These are phyloP conservation scores for Aspergillus asperescens DNA, from an alignment of 495 filamentous ascomycete species.

Conservation along the genomic window DNA sequence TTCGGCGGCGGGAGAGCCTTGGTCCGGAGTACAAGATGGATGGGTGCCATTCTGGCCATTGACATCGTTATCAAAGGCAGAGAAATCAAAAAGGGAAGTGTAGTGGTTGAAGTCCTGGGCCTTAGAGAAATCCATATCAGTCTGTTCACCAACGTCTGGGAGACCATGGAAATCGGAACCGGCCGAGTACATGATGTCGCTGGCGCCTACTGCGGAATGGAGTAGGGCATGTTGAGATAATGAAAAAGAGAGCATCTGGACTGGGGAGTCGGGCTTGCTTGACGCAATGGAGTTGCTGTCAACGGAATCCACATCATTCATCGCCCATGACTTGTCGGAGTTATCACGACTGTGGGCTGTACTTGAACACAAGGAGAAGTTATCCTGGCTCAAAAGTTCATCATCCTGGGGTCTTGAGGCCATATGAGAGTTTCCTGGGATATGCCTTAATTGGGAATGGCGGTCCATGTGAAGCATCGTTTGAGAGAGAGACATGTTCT, in stretches of 20 bases:
- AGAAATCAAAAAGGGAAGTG: conserved; percentile 39
- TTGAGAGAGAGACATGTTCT: conserved; percentile 34
- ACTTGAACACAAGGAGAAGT: conserved; percentile 40
- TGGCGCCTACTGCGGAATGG: conserved; percentile 39
- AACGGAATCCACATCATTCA: conserved; percentile 38
- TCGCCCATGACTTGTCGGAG: conserved; percentile 37
- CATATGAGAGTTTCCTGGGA: conserved; percentile 39
- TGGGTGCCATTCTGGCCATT: conserved; percentile 31
- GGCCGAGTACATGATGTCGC: conserved; percentile 43
- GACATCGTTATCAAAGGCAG: conserved; percentile 44
- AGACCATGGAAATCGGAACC: conserved; percentile 41
- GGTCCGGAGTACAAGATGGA: conserved; percentile 34
- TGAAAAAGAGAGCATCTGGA: conserved; percentile 46
- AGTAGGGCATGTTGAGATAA: conserved; percentile 40
- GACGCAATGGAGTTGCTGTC: conserved; percentile 34
- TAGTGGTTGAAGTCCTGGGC: conserved; percentile 31
- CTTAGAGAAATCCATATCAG: conserved; percentile 39
- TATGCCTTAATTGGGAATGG: conserved; percentile 31
- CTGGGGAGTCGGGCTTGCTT: conserved; percentile 37
- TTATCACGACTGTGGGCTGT: conserved; percentile 34
- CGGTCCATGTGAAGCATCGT: conserved; percentile 32
- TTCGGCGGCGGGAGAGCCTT: conserved; percentile 38
- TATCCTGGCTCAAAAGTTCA: conserved; percentile 45
- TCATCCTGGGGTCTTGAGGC: conserved; percentile 44
- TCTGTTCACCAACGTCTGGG: conserved; percentile 36